phyloP scores from a whole-genome alignment of 139 green algal species.

The Yamagishiella unicocca region DNA sequence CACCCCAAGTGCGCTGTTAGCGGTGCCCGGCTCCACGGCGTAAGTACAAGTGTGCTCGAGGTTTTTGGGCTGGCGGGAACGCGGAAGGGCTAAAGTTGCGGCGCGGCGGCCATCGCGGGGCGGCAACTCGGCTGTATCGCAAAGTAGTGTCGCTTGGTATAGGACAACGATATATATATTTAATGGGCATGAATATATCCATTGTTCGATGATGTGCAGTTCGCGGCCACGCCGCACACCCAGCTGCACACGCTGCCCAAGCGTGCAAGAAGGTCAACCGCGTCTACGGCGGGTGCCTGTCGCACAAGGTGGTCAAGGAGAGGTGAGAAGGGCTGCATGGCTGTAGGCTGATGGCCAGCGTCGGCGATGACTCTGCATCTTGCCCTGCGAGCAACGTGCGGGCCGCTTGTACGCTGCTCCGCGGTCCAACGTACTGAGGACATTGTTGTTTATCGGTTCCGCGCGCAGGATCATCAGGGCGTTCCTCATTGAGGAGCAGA shows the following conservation, averaged over 20 bases:
- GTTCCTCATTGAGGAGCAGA: slow-evolving; percentile 99
- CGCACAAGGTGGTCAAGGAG: slow-evolving; percentile 87
- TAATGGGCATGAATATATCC: neutral
- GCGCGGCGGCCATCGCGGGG: slow-evolving; percentile 15
- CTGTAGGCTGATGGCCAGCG: too few relatives aligned
- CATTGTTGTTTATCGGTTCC: too few relatives aligned
- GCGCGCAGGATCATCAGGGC: slow-evolving; percentile 89
- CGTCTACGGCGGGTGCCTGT: slow-evolving; percentile 94
- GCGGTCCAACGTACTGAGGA: too few relatives aligned
- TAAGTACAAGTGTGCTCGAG: slow-evolving; percentile 57
- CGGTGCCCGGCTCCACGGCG: slow-evolving; percentile 86
- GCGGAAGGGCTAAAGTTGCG: neutral
- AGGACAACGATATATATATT: neutral
- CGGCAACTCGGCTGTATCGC: neutral
- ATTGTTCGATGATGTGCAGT: neutral
- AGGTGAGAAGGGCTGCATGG: too few relatives aligned
- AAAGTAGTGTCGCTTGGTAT: too few relatives aligned
- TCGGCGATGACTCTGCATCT: too few relatives aligned
- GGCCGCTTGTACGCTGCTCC: neutral
- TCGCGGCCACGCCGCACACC: slow-evolving; percentile 32
- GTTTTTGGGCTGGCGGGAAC: too few relatives aligned
- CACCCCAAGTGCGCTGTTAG: slow-evolving; percentile 85
- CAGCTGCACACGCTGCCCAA: slow-evolving; percentile 69
- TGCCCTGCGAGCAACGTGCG: too few relatives aligned
- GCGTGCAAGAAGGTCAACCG: slow-evolving; percentile 96